Base-by-base conservation (phyloP, 1,284 basidiomycete genomes). In the Agaricales sp. region DNA sequence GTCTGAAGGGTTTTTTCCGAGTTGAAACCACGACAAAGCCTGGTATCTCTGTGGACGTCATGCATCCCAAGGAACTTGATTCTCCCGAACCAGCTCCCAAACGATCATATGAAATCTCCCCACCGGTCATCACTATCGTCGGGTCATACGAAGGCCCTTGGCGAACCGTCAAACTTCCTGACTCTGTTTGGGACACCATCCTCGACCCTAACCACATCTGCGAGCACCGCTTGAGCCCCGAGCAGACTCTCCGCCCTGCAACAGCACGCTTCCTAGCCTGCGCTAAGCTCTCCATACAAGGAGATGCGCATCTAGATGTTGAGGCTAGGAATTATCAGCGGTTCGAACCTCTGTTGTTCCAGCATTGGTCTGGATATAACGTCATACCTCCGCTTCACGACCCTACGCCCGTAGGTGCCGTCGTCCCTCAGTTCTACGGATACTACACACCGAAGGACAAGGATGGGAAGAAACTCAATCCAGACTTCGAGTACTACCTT, bases 371-470 rank as follows among this genome's bases (percentile, higher is more conserved):
- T 49, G 61, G 61, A 13, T 61, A 54, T 51, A 63, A 66, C 50
- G 24, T 66, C 48, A 52, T 63, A 18, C 51, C 56, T 30, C 63
- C 62, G 53, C 44, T 61, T 22, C 50, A 53, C 39, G 53, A 55
- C 43, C 65, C 64, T 2, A 62, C 63, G 1, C 64, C 63, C 14
- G 56, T 57, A 2, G 54, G 59, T 4, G 59, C 67, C 3, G 47
- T 66, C 43, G 63, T 65, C 11, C 67, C 67, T 19, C 67, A 68
- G 53, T 67, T 61, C 55, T 68, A 60, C 45, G 65, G 67, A 6
- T 67, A 63, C 54, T 68, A 67, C 51, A 50, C 57, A 6, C 62
- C 64, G 14, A 13, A 18, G 4, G n/a, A 18, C 21, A 30, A 30
- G 35, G 37, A 3, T 16, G 41, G 43, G 45, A 20, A 26, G 18